phyloP scores from a whole-genome alignment of 1,284 basidiomycete species.

The Trametes versicolor region DNA sequence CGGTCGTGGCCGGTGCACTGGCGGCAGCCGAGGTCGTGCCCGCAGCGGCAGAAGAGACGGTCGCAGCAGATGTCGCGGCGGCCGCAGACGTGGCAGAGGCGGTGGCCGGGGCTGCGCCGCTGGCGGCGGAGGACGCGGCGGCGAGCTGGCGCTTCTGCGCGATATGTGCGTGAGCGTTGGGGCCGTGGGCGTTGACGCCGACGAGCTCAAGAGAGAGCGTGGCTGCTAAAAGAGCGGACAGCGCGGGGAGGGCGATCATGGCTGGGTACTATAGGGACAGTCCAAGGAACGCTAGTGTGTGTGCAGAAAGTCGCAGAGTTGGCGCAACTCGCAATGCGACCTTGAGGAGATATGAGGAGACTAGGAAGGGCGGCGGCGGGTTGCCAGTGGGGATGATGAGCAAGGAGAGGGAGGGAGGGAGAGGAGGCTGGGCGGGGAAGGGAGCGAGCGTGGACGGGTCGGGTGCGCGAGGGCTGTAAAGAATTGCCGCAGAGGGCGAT shows the following conservation, averaged over 20 bases:
- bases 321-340: constrained; percentile 37
- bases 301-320: constrained; percentile 28
- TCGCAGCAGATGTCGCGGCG: constrained; percentile 18
- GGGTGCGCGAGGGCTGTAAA: constrained; percentile 4
- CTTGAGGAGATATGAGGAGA: constrained; percentile 10
- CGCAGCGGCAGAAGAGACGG: constrained; percentile 28
- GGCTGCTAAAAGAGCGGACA: constrained; percentile 37
- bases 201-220: constrained; percentile 34
- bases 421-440: constrained; percentile 3
- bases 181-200: constrained; percentile 29
- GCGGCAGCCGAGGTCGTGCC: constrained; percentile 11
- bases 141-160: constrained; percentile 26
- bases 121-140: not conserved
- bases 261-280: constrained; percentile 12
- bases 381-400: constrained; percentile 4
- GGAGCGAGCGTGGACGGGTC: constrained; percentile 2
- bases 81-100: constrained; percentile 11
- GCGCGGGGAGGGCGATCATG: constrained; percentile 33
- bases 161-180: constrained; percentile 12
- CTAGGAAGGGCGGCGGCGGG: not conserved
- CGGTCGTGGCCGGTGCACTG: constrained; percentile 23
- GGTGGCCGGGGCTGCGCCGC: not conserved
- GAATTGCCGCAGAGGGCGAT: constrained; percentile 12
- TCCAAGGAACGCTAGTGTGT: constrained; percentile 12
- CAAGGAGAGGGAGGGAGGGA: constrained; percentile 4